Evolutionary conservation across 2,329 filamentous ascomycete genomes (phyloP).

Genomic region (Paecilomyces dactylethromorphus): DNA sequence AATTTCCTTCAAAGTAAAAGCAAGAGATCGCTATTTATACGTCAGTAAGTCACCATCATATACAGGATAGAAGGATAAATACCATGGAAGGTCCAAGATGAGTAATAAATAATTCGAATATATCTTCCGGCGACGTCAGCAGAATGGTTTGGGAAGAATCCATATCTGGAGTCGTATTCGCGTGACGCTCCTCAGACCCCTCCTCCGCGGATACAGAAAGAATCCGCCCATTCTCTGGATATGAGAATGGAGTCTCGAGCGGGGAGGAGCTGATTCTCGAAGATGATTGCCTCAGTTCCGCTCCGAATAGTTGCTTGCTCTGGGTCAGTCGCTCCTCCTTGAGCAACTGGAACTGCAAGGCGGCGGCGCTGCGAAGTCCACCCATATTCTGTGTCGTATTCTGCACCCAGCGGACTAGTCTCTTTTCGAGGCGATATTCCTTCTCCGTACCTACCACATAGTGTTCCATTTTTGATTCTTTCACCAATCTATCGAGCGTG

Average conservation of each 20-base stretch:
- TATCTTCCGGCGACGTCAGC: constrained; percentile 59
- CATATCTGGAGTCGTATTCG: constrained; percentile 34
- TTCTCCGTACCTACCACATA: constrained; percentile 73
- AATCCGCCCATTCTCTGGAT: constrained; percentile 38
- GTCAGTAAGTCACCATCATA: constrained; percentile 3
- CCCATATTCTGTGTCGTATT: constrained; percentile 81
- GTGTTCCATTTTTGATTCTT: constrained; percentile 85
- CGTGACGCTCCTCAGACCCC: constrained; percentile 51
- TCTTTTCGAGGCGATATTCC: constrained; percentile 71
- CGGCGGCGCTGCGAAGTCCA: constrained; percentile 80
- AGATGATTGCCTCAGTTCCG: constrained; percentile 12
- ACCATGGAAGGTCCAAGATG: constrained; percentile 85
- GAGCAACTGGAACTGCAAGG: constrained; percentile 80
- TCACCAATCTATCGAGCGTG: constrained; percentile 67
- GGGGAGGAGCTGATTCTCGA: constrained; percentile 10
- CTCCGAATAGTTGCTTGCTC: constrained; percentile 10
- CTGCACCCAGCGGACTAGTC: constrained; percentile 77
- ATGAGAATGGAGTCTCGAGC: constrained; percentile 23
- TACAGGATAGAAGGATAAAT: constrained; percentile 9
- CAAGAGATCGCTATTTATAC: constrained; percentile 65
- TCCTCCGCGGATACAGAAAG: constrained; percentile 59
- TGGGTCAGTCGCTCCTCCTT: constrained; percentile 47
- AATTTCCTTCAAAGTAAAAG: constrained; percentile 81
- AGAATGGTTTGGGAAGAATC: constrained; percentile 6
- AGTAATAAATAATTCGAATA: constrained; percentile 84